Conservation (phyloP, 2,329 filamentous ascomycete genomes). For the Eutypella sp. region DNA sequence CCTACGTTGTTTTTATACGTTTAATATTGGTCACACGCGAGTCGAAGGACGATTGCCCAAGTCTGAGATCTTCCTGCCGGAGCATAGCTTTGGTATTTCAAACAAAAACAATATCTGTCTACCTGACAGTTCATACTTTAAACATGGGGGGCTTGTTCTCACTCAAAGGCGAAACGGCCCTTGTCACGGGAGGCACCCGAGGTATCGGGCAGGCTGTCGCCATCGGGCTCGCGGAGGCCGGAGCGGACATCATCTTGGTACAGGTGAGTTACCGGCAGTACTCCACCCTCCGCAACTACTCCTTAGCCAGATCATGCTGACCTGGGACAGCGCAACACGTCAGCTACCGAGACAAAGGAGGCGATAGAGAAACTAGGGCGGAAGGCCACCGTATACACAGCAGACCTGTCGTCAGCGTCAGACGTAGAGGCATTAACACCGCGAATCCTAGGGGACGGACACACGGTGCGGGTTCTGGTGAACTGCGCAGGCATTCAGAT, state of each 20-base stretch:
- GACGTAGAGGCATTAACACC: conserved; percentile 57
- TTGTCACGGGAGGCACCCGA: conserved; percentile 53
- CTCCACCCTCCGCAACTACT: no score
- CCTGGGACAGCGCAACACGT: conserved; percentile 40
- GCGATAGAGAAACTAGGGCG: conserved; percentile 60
- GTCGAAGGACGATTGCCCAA: no score
- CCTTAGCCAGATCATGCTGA: no score
- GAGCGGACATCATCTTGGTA: conserved; percentile 51
- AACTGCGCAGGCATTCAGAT: conserved; percentile 83
- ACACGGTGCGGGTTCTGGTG: conserved; percentile 68
- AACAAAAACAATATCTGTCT: no score
- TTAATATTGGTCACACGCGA: no score
- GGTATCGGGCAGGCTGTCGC: conserved; percentile 56
- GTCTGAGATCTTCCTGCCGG: no score
- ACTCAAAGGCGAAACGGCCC: conserved; percentile 50
- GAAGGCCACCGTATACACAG: conserved; percentile 60
- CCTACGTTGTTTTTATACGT: no score
- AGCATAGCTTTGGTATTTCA: no score
- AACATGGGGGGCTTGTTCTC: conserved; percentile 40
- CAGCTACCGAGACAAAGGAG: conserved; percentile 47
- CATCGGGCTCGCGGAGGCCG: conserved; percentile 53
- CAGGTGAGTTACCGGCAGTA: conserved; percentile 34
- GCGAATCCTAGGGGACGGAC: conserved; percentile 53
- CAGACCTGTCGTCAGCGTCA: conserved; percentile 57
- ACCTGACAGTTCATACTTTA: no score